Percentiles rank a stretch among this genome's conserved stretches.
Conservation (phyloP, 768 basidiomycete genomes). For the Boletus sp. region DNA sequence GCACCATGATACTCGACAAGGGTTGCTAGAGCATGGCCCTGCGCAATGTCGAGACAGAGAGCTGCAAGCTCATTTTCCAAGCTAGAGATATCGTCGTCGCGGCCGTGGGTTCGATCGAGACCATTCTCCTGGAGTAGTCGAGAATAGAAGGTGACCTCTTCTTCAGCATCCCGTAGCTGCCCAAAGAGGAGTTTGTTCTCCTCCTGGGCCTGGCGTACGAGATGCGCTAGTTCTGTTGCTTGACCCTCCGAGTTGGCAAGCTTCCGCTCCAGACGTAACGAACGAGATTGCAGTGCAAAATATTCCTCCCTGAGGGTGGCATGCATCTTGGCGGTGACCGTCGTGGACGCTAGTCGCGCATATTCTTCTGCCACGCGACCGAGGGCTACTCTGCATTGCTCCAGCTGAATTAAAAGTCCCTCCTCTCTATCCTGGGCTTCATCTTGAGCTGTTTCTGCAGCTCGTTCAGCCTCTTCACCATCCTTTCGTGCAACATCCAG, state of each 20-base stretch:
- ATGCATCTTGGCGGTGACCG: conserved; percentile 38
- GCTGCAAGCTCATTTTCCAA: conserved; percentile 20
- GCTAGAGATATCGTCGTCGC: not conserved
- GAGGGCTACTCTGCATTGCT: conserved; percentile 46
- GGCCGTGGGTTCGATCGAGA: not conserved
- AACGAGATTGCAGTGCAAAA: conserved; percentile 37
- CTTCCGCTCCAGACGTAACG: conserved; percentile 60
- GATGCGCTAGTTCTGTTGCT: conserved; percentile 58
- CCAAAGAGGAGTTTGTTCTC: conserved; percentile 43
- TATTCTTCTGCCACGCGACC: conserved; percentile 52
- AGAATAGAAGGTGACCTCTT: conserved; percentile 17
- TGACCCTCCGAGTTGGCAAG: conserved; percentile 66
- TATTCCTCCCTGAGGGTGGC: conserved; percentile 40
- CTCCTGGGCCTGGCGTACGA: conserved; percentile 56
- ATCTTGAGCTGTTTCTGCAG: conserved; percentile 31
- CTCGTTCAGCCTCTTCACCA: conserved; percentile 31
- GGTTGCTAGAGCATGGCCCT: conserved; percentile 5
- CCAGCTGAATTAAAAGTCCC: conserved; percentile 47
- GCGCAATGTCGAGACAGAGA: conserved; percentile 17
- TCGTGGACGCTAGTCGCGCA: conserved; percentile 43
- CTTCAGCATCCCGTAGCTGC: conserved; percentile 16
- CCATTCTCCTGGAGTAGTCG: conserved; percentile 8
- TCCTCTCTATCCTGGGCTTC: conserved; percentile 40
- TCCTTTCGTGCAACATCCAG: conserved; percentile 38
- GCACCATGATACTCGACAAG: conserved; percentile 19